A percentile compares a stretch with the other conserved stretches of the same genome.
These are phyloP conservation scores for Ceratocystis cubensis DNA, from an alignment of 2,329 filamentous ascomycete genomes.

Conservation along the genomic window DNA sequence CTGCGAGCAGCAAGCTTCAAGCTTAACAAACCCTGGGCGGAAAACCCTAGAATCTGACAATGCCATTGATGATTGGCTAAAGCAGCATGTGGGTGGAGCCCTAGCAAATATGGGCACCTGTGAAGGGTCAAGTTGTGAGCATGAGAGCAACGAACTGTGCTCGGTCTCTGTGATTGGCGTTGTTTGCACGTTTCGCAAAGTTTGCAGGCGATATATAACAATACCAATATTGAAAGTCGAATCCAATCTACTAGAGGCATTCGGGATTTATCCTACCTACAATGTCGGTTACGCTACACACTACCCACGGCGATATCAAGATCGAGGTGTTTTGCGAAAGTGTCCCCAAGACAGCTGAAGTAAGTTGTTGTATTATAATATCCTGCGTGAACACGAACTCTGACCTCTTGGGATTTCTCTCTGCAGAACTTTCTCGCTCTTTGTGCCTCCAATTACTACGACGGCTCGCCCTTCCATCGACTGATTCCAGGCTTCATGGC, in stretches of 20 bases:
- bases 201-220: no score
- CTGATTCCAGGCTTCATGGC: slow-evolving; percentile 71
- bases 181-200: no score
- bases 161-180: no score
- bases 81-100: neutral
- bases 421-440: slow-evolving; percentile 72
- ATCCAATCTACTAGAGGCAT: neutral
- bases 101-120: neutral
- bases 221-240: no score
- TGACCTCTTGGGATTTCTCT: neutral
- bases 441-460: slow-evolving; percentile 67
- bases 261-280: neutral
- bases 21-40: neutral
- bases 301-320: slow-evolving; percentile 79
- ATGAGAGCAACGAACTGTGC: neutral
- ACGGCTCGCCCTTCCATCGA: slow-evolving; percentile 64
- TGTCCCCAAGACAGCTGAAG: slow-evolving; percentile 83
- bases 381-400: neutral
- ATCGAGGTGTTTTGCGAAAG: slow-evolving; percentile 93
- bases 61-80: neutral
- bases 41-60: neutral
- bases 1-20: neutral
- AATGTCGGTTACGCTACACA: slow-evolving; percentile 66
- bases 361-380: slow-evolving; percentile 28
- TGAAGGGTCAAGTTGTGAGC: neutral